Evolutionary conservation across 2,329 filamentous ascomycete genomes (phyloP), one percentile per base, ranked within the genome.

Genomic region (Trichoderma gracile): DNA sequence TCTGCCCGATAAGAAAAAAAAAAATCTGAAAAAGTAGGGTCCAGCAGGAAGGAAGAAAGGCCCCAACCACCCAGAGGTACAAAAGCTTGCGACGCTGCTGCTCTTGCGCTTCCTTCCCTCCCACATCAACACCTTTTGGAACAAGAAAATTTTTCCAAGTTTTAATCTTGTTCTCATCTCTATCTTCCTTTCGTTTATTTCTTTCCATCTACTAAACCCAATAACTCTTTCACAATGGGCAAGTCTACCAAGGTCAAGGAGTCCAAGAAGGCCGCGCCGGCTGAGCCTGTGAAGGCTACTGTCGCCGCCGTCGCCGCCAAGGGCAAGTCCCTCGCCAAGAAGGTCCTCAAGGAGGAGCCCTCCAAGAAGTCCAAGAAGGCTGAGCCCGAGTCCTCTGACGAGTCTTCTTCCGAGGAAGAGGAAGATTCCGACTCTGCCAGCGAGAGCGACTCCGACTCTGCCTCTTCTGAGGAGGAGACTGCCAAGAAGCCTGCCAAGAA

Each of bases 221-320:
- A 49, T 49, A 23, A 23, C 63, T 57, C 67, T 68, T 65, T 78
- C 76, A 82, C 70, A 77, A 90, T 89, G 87, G 86, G 82, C 77
- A 89, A 89, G 79, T 79, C 82, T 63, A 89, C 82, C 63, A 90
- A 89, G 81, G 83, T 88, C 74, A 80, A 78, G 76, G 74, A 77
- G 64, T 74, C 81, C 76, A 84, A 79, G 76, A 75, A 82, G 75
- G 81, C 78, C 69, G 86, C 85, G 79, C 74, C 82, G 69, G 76
- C 79, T 72, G 81, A 83, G 40, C 54, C 60, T 23, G 86, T 88
- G 78, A 91, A 91, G 82, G 83, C 82, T 71, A 86, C 82, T 70
- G 84, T 85, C 69, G 82, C 82, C 71, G 87, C 82, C 70, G 84
- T 85, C 69, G 82, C 91, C 72, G 85, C 86, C 71, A 90, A 90